Base-by-base conservation (phyloP, 441 rosid genomes). In the Gossypium gossypioides region DNA sequence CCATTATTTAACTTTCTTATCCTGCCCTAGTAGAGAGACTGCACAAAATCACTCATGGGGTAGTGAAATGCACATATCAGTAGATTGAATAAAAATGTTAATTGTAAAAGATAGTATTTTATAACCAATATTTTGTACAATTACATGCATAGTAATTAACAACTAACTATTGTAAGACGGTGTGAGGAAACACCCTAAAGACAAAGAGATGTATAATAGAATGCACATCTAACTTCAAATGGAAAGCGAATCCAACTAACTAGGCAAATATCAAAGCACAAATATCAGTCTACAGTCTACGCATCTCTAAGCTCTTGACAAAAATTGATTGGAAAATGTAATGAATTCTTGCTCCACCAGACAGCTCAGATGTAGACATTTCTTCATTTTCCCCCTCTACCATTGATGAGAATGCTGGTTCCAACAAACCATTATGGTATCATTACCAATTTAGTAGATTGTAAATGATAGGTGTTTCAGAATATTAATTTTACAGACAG, bases 261-360 rank as follows among this genome's bases (percentile, higher is more conserved):
- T 34, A 42, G 13, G 52, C 5, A 58, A 69, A 29, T 29, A 57
- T 34, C 64, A 27, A 68, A 46, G 24, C 24, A 24, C 13, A 67
- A 22, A 8, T n/a, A 66, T 46, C 44, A 13, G 24, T 16, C 60
- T 60, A 16, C 40, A 18, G 27, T 10, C 62, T 60, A 19, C 83
- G 46, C 48, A 92, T 93, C 96, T 91, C 96, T 77, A 92, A 81
- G 71, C 91, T 88, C 81, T 89, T 89, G 64, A 90, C 96, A 76
- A 89, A 90, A 64, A 92, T 89, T 64, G 88, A 84, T 71, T 92
- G 97, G 75, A 92, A 90, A 65, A 92, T 87, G 75, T 90, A 90
- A 72, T 88, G 93, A 61, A 92, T 89, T 68, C 96, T 84, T 68
- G 98, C 98, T 76, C 96, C 98, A 61, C 96, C 96, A 34, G 91